Evolutionary conservation across 306 rosid genomes (phyloP), one percentile per base, ranked within the genome.

Genomic region (Macrotyloma uniflorum): DNA sequence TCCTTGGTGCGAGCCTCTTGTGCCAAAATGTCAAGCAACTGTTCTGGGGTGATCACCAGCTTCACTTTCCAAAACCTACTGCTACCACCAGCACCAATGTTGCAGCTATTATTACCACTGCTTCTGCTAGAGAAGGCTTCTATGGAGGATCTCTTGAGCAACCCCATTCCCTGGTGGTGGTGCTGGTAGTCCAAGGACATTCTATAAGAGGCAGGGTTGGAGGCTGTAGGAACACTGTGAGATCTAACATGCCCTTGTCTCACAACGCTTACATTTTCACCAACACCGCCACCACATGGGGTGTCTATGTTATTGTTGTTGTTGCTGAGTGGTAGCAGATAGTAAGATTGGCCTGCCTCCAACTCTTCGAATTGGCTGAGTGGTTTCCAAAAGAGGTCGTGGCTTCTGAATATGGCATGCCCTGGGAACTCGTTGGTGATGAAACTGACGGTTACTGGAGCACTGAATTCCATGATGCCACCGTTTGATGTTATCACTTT

Each of bases 371-470:
- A 67, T 30, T 70, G 83, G 13, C 84, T 67, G 1, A 93, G 86
- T 1, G 98, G 95, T 8, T 89, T 90, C 97, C 97, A 91, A 54
- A 91, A 93, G 1, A 93, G 92, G 42, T 91, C 98, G 5, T 86
- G 91, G 80, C 86, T 86, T 57, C 83, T 82, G 93, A 91, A 93
- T 26, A 93, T 83, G 54, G 87, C 93, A 24, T 91, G 90, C 5
- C 88, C 87, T 0, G 93, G 97, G 55, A 91, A 91, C 77, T 93
- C 95, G 0, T 49, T 80, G 33, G 95, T 84, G 89, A 93, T 87
- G 81, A 70, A 86, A 11, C 84, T 86, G 1, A 81, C 98, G 0
- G 89, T 86, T 1, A 89, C 68, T 0, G 98, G 97, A 2, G 84
- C 75, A 30, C 63, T 80, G 76, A 93, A 90, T 76, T 93, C 98